A percentile compares a stretch with the other conserved stretches of the same genome.
Conservation (phyloP, 2,329 filamentous ascomycete species). For the Penicillium sp. region DNA sequence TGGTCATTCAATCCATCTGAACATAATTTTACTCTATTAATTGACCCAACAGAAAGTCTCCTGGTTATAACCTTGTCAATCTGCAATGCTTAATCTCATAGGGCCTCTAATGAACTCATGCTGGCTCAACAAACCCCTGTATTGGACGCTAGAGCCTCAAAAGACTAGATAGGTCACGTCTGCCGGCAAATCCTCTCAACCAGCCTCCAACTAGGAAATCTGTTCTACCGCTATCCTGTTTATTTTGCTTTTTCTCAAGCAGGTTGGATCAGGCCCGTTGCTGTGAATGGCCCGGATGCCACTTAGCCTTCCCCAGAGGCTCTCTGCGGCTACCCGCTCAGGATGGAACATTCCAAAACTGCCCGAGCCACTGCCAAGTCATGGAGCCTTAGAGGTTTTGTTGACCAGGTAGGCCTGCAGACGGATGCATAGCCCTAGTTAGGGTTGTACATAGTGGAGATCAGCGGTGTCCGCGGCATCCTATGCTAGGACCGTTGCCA, state of each 20-base stretch:
- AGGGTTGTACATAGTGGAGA: slow-evolving; percentile 11
- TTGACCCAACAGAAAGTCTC: not conserved
- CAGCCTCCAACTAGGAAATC: not conserved
- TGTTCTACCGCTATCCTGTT: not conserved
- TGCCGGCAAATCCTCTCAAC: not conserved
- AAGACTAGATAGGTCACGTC: slow-evolving; percentile 13
- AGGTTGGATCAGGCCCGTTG: slow-evolving; percentile 5
- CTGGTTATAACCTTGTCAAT: not conserved
- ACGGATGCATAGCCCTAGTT: not conserved
- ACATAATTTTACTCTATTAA: not conserved
- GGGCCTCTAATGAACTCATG: not conserved
- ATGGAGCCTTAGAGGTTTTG: not conserved
- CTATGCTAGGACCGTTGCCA: slow-evolving; percentile 1
- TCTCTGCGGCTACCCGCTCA: slow-evolving; percentile 29
- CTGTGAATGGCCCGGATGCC: slow-evolving; percentile 16
- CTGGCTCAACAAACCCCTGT: not conserved
- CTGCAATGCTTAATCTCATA: not conserved
- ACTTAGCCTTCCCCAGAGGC: slow-evolving; percentile 19
- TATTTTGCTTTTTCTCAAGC: slow-evolving; percentile 10
- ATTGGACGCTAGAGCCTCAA: slow-evolving; percentile 9
- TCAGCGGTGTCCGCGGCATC: not conserved
- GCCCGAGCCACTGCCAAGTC: slow-evolving; percentile 9
- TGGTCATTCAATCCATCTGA: not conserved
- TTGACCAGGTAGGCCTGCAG: slow-evolving; percentile 6
- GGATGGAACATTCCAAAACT: slow-evolving; percentile 23